A percentile compares a stretch with the other conserved stretches of the same genome.
Conservation (phyloP, 352 stramenopile genomes). For the Thraustotheca clavata region DNA sequence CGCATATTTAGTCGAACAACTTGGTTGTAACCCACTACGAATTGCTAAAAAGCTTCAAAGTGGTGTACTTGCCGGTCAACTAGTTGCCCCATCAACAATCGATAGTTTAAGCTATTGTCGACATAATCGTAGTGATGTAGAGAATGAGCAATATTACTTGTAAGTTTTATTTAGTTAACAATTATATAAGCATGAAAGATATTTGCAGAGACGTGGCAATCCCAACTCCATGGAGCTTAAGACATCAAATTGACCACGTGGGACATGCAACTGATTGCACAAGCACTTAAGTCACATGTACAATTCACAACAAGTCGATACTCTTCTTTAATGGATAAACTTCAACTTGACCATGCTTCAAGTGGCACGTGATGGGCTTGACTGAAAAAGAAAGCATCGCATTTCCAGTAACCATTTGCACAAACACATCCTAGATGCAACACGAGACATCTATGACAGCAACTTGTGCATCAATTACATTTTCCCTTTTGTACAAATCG, state of each 20-base stretch:
- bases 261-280: constrained; percentile 9
- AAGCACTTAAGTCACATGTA: no score
- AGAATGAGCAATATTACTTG: background rate
- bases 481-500: no score
- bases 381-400: background rate
- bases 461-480: no score
- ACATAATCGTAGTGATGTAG: background rate
- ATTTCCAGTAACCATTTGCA: no score
- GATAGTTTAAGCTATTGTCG: background rate
- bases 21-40: constrained; percentile 90
- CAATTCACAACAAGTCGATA: no score
- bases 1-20: constrained; percentile 79
- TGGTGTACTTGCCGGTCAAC: background rate
- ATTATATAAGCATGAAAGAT: no score
- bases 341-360: no score
- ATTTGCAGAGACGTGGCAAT: background rate
- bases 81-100: background rate
- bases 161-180: no score
- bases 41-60: constrained; percentile 90
- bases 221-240: background rate
- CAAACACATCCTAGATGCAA: no score
- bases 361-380: background rate
- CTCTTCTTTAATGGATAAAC: no score
- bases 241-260: background rate
- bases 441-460: no score